Percentiles rank a stretch among this genome's conserved stretches.
phyloP scores from a whole-genome alignment of 176 grass and related monocot species.

The Carex pumila region DNA sequence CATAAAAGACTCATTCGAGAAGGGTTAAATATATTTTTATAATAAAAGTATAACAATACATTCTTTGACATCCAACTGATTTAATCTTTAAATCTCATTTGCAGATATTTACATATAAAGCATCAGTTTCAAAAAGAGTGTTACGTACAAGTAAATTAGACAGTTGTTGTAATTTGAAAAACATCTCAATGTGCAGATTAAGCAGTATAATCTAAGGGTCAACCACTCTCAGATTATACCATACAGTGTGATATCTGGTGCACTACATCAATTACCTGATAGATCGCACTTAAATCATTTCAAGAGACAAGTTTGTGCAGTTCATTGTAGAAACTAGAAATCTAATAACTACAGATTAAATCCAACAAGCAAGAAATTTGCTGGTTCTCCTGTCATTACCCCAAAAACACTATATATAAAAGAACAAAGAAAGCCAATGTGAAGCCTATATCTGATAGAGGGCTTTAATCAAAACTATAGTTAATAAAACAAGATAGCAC shows the following conservation, averaged over 20 bases:
- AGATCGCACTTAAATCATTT: not conserved
- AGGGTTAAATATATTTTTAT: not conserved
- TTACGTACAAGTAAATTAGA: not conserved
- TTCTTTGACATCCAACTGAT: not conserved
- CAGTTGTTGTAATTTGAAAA: not conserved
- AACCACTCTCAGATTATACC: not conserved
- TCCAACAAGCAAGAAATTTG: not conserved
- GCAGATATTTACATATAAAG: not conserved
- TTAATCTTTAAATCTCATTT: not conserved
- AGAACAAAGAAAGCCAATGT: not conserved
- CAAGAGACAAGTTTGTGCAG: not conserved
- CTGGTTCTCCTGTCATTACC: not conserved
- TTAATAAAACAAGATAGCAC: not conserved
- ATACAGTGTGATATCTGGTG: not conserved
- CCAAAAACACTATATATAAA: not conserved
- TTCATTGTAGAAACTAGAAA: not conserved
- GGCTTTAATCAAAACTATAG: not conserved
- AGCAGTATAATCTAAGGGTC: not conserved
- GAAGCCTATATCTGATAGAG: not conserved
- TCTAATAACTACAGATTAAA: not conserved
- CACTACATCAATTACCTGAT: not conserved
- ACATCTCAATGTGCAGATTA: not conserved
- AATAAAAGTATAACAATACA: not conserved
- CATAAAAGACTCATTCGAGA: not conserved
- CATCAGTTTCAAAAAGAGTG: not conserved